A percentile compares a stretch with the other conserved stretches of the same genome.
phyloP scores from a whole-genome alignment of 2,329 filamentous ascomycete species.

The Neopestalotiopsis clavispora region DNA sequence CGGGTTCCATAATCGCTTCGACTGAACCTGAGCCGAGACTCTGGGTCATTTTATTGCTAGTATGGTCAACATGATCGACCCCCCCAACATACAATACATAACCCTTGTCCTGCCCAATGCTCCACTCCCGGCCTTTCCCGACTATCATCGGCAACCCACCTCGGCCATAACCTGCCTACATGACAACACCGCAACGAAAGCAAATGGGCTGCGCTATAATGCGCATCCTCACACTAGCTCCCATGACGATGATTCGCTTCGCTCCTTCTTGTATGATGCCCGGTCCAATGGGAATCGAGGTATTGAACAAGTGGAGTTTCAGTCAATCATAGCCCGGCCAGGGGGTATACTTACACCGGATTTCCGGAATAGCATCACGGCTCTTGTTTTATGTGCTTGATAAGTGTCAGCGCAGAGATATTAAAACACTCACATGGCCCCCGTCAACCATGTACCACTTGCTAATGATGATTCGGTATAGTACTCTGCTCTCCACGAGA shows the following conservation, averaged over 20 bases:
- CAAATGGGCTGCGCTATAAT: not conserved
- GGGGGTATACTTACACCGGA: not conserved
- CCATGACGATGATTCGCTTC: not conserved
- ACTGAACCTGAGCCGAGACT: not conserved
- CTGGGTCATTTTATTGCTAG: not conserved
- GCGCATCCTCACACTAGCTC: not conserved
- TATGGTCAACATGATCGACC: not conserved
- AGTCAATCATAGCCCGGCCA: not conserved
- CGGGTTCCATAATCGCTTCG: not conserved
- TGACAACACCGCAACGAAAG: not conserved
- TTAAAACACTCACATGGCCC: constrained; percentile 1
- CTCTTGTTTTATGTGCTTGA: not conserved
- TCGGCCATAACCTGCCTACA: not conserved
- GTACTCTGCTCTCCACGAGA: not conserved
- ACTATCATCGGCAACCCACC: constrained; percentile 5
- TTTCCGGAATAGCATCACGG: constrained; percentile 7
- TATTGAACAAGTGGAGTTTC: not conserved
- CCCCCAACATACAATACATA: not conserved
- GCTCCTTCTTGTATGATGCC: not conserved
- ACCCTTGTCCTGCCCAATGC: not conserved
- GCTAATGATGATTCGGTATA: not conserved
- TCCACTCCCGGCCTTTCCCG: constrained; percentile 12
- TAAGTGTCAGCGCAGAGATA: not conserved
- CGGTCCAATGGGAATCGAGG: not conserved
- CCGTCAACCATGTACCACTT: not conserved